Evolutionary conservation across 2,329 filamentous ascomycete species (phyloP).

Genomic region (Lachnellula subtilissima): DNA sequence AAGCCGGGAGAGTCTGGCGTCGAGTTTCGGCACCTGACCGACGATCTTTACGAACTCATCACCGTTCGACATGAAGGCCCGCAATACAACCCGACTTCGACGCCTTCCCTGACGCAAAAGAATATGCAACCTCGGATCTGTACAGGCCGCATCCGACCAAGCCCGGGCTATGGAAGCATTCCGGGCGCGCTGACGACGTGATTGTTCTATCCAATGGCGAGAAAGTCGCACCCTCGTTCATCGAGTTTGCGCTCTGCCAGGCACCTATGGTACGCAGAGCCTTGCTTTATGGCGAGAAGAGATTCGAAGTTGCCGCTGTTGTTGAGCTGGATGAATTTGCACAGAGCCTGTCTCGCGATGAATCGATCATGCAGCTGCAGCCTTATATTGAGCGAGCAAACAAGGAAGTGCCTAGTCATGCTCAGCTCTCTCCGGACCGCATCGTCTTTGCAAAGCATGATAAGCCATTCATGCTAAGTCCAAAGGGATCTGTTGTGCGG

Average conservation of each 20-base stretch:
- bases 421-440: slow-evolving; percentile 24
- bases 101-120: not conserved
- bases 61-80: not conserved
- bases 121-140: not conserved
- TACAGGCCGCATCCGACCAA: slow-evolving; percentile 6
- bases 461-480: slow-evolving; percentile 32
- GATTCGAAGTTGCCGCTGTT: slow-evolving; percentile 13
- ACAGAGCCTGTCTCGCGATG: slow-evolving; percentile 1
- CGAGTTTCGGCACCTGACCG: not conserved
- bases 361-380: slow-evolving; percentile 26
- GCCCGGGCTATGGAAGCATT: slow-evolving; percentile 11
- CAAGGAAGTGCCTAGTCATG: slow-evolving; percentile 26
- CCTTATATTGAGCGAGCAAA: slow-evolving; percentile 32
- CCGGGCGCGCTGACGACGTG: slow-evolving; percentile 3
- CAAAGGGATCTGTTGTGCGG: slow-evolving; percentile 37
- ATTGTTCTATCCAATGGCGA: slow-evolving; percentile 35
- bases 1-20: too few species aligned
- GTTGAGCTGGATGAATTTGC: slow-evolving; percentile 9
- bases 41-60: not conserved
- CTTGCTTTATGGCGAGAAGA: slow-evolving; percentile 33
- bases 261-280: slow-evolving; percentile 33
- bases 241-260: slow-evolving; percentile 35
- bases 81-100: not conserved
- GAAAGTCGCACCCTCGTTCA: slow-evolving; percentile 39
- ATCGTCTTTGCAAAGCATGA: slow-evolving; percentile 30